Base-by-base conservation (phyloP, 2,329 filamentous ascomycete genomes). In the Claviceps sp. region DNA sequence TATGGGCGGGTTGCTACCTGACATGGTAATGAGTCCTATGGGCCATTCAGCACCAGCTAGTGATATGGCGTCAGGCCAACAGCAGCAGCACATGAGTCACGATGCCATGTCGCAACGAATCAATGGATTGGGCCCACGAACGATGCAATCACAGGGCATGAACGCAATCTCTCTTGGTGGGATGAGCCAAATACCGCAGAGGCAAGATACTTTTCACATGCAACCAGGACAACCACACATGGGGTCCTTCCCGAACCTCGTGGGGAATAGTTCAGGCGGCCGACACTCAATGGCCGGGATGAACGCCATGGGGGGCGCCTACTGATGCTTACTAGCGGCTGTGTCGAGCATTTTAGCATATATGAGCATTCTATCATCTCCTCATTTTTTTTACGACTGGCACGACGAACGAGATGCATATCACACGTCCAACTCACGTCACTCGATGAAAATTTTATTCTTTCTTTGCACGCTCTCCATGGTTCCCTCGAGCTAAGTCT, bases 1-100 rank as follows among this genome's bases (percentile, higher is more conserved):
- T 50, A 63, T 77, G 49, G 63, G 64, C 39, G 71, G 72, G 3
- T 80, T 73, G 29, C 75, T 80, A 55, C 64, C 73, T 1, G 77
- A 80, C 7, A 74, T 80, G 62, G 69, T 76, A 40, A 75, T 79
- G 68, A 76, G 68, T 38, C 72, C 73, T 1, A 64, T 78, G 50
- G 67, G 69, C 34, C 62, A 60, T 9, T 40, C 56, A 4, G 45
- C 54, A 36, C 59, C 58, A n/a, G 20, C 60, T 7, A 61, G 50
- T 17, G 48, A 52, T 7, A 58, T 61, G 53, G 53, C 64, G 1
- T 56, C 55, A 23, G 56, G 55, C 42, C 58, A 62, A 7, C 58
- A 62, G 13, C 65, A 65, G 8, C 58, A 62, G 13, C 65, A 65
- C 49, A 60, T 65, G 16, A 50, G 63, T 2, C 57, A 68, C 7